These are phyloP conservation scores for Rhododendron ferrugineum DNA, from an alignment of 148 eudicot species.

Conservation along the genomic window DNA sequence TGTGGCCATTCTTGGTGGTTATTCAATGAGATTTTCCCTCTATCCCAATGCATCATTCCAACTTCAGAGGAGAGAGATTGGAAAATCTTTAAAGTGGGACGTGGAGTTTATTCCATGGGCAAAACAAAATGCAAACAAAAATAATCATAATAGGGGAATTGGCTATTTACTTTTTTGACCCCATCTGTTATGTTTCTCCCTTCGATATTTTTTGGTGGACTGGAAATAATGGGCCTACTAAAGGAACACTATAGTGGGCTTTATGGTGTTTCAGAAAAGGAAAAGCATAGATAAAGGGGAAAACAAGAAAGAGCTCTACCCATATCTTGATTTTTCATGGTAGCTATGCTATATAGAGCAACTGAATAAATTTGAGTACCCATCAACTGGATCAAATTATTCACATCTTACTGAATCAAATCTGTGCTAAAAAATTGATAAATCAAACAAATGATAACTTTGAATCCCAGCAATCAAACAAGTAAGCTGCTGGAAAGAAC, in stretches of 20 bases:
- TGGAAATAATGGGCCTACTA: not conserved
- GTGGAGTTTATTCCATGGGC: too few species aligned
- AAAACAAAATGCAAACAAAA: not conserved
- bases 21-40: not conserved
- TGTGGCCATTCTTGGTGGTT: constrained; percentile 20
- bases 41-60: not conserved
- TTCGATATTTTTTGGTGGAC: not conserved
- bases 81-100: not conserved
- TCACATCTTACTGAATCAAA: not conserved
- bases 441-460: not conserved
- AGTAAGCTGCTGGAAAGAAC: not conserved
- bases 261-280: not conserved
- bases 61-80: not conserved
- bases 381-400: not conserved
- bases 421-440: not conserved
- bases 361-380: not conserved
- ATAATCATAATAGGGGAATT: not conserved
- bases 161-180: not conserved
- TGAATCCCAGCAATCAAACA: not conserved
- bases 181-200: not conserved
- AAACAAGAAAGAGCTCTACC: too few species aligned
- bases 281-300: too few species aligned
- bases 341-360: not conserved
- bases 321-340: too few species aligned
- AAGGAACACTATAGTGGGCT: not conserved